Evolutionary conservation across 345 rosid species (phyloP).

Genomic region (Heritiera fomes): DNA sequence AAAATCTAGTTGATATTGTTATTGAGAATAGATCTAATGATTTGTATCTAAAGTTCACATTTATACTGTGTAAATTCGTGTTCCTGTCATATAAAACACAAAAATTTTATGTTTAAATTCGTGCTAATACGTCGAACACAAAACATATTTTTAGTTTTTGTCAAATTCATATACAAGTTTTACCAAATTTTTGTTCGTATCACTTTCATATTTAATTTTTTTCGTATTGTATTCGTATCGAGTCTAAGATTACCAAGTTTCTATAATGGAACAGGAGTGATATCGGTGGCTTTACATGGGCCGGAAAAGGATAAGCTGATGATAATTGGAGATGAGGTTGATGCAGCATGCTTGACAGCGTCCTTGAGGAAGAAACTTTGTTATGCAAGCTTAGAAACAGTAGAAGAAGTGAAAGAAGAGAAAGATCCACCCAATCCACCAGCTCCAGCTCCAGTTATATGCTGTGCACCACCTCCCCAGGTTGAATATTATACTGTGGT

Average conservation of each 20-base stretch:
- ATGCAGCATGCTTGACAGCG: conserved; percentile 36
- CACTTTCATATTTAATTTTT: too few relatives aligned
- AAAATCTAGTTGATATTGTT: not conserved
- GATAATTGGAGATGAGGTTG: conserved; percentile 35
- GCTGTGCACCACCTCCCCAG: conserved; percentile 13
- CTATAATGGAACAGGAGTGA: conserved; percentile 33
- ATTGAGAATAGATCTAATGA: too few relatives aligned
- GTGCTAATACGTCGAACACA: too few relatives aligned
- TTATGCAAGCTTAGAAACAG: conserved; percentile 23
- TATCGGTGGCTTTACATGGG: conserved; percentile 42
- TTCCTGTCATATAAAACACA: too few relatives aligned
- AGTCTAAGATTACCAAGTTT: not conserved
- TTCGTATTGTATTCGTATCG: too few relatives aligned
- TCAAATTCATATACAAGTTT: too few relatives aligned
- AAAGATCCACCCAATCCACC: not conserved
- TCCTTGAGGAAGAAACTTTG: conserved; percentile 30
- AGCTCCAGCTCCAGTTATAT: not conserved
- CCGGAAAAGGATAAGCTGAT: conserved; percentile 28
- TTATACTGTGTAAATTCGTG: too few relatives aligned
- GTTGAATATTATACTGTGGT: conserved; percentile 25
- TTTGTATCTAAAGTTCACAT: too few relatives aligned
- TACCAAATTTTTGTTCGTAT: too few relatives aligned
- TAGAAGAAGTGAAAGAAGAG: conserved; percentile 12
- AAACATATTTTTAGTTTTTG: not conserved
- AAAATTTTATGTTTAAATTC: too few relatives aligned